These are phyloP conservation scores for Solanum chiquidenum DNA, from an alignment of 257 asterid genomes.

Conservation along the genomic window DNA sequence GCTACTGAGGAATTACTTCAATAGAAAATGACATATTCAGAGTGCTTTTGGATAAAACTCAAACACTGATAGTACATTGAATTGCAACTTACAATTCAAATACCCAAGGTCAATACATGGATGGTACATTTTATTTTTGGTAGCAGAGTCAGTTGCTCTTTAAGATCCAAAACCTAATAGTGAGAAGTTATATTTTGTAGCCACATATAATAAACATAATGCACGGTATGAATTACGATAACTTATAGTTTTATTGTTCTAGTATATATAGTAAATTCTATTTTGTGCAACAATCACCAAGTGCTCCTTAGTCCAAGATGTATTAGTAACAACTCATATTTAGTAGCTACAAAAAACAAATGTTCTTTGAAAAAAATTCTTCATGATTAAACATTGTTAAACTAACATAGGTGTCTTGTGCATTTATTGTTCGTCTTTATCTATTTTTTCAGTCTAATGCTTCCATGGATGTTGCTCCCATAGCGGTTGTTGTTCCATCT, in stretches of 20 bases:
- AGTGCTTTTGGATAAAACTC: not conserved
- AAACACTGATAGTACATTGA: not conserved
- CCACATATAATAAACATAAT: not conserved
- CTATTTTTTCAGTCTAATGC: not conserved
- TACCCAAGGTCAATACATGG: not conserved
- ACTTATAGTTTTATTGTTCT: not conserved
- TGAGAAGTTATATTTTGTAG: not conserved
- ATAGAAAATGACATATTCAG: not conserved
- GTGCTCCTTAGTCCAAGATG: not conserved
- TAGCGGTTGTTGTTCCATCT: slow-evolving; percentile 15
- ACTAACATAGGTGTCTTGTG: not conserved
- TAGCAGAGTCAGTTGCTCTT: not conserved
- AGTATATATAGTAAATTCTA: not conserved
- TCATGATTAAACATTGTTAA: not conserved
- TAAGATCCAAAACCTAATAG: not conserved
- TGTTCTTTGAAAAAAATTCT: not conserved
- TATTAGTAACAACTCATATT: not conserved
- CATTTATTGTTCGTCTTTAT: not conserved
- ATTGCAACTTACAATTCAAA: not conserved
- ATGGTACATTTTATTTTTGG: not conserved
- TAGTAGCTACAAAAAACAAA: not conserved
- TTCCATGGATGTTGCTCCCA: slow-evolving; percentile 34
- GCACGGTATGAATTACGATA: not conserved
- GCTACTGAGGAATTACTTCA: not conserved
- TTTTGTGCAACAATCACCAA: not conserved